Base-by-base conservation (phyloP, 176 grass and related monocot genomes). In the Pharus latifolius region DNA sequence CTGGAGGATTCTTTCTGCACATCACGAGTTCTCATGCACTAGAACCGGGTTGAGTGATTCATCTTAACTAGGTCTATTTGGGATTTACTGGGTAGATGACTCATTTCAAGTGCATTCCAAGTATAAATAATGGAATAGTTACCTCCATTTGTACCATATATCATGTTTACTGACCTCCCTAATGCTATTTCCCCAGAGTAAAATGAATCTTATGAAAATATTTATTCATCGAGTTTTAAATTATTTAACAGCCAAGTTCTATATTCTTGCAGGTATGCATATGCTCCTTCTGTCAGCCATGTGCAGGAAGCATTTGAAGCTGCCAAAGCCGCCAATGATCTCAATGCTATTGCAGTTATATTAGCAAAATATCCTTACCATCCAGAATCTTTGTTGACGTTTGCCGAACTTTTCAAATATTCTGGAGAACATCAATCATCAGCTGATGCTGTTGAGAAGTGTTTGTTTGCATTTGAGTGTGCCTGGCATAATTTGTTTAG, bases 361-460 rank as follows among this genome's bases (percentile, higher is more conserved):
- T 80, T 98, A 66, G 84, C 55, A 43, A 81, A 72, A 53, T 77
- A 93, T 66, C 90, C 86, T 8, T 98, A 98, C 70, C 95, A 98
- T 57, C 67, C 88, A 38, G 95, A 98, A 72, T 88, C 95, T 41
- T 56, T 94, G 42, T 82, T 98, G 42, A 98, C 89, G 48, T 98
- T 98, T 88, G 89, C 90, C 27, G 95, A 98, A 47, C 74, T 94
- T 56, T 94, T 93, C 72, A 98, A 90, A 76, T 98, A 98, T 80
- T 93, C 89, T 61, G 95, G 95, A 80, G 95, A 98, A 60, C 87
- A 94, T 85, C 95, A 98, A 59, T 87, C 84, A 25, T 90, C 87
- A 56, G 66, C 82, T 57, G 95, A 98, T 41, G 74, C 84, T 46
- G 86, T 93, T 67, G 90, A 81, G 60, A 98, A 98, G 84, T 90